Base-by-base conservation (phyloP, 2,329 filamentous ascomycete species). In the Myriosclerotinia duriaeana region DNA sequence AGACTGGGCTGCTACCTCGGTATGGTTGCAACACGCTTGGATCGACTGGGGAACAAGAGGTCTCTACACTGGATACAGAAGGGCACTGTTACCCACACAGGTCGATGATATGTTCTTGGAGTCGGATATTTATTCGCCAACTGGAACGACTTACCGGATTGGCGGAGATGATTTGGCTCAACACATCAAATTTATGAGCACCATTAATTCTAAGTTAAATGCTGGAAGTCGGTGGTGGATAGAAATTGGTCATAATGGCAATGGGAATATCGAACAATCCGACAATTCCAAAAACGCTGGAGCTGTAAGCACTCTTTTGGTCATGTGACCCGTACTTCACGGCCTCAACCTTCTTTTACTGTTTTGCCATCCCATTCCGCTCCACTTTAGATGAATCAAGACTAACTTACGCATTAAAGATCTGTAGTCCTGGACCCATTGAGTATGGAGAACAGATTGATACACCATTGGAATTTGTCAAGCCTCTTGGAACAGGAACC, bases 21-120 rank as follows among this genome's bases (percentile, higher is more conserved):
- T 80, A 74, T 85, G 81, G 72, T 74, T 87, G 65, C 85, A 87
- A 74, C 85, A 88, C 74, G 79, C 85, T 12, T 87, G 83, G 80
- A 87, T 88, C 66, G 82, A 82, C 70, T 88, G 85, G 85, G 74
- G 86, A 50, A 87, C 85, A 20, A 80, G 84, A 68, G 85, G 86
- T 46, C 75, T 87, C 11, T 84, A 76, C 67, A 70, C 73, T 17
- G 71, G 71, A 54, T 73, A 70, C 64, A 69, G 72, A 44, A 72
- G 74, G 44, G 55, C 66, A 73, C 66, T 71, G 46, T 69, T 75
- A 3, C 71, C 67, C 44, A 74, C 68, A 26, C 70, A 74, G 71
- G 65, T 88, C 42, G 86, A 89, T 71, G 86, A 89, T 70, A 84
- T 89, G 79, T 84, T 87, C 71, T 78, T 89, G 26, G 77, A 79